Conservation (phyloP, 148 eudicot genomes). For the Fagopyrum tataricum region DNA sequence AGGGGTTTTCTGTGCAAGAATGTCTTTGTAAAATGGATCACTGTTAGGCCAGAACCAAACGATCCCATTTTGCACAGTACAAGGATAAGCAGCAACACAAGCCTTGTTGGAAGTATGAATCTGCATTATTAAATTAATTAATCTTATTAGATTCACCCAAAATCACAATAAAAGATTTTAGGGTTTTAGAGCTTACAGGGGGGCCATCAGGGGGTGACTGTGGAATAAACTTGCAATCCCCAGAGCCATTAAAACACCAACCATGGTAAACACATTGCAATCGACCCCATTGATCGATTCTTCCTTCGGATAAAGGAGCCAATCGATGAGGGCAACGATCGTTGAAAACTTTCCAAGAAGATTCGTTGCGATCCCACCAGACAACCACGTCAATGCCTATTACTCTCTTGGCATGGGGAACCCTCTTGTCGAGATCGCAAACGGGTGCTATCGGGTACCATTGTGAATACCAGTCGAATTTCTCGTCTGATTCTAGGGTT, state of each 20-base stretch:
- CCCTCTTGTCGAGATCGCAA: conserved; percentile 69
- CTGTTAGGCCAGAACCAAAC: conserved; percentile 86
- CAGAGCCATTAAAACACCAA: conserved; percentile 71
- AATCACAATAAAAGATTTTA: not conserved
- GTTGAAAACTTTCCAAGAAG: conserved; percentile 66
- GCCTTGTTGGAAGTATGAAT: conserved; percentile 64
- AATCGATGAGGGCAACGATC: conserved; percentile 76
- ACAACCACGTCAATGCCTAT: conserved; percentile 64
- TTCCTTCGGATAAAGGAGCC: conserved; percentile 77
- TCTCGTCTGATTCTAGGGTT: conserved; percentile 17
- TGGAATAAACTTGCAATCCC: conserved; percentile 65
- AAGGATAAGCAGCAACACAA: conserved; percentile 66
- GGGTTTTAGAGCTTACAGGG: conserved; percentile 27
- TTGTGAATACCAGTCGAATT: conserved; percentile 63
- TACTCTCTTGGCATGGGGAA: conserved; percentile 57
- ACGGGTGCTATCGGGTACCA: conserved; percentile 69
- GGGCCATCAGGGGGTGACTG: conserved; percentile 74
- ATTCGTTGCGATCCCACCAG: conserved; percentile 70
- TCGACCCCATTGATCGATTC: conserved; percentile 80
- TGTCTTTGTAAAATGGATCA: conserved; percentile 47
- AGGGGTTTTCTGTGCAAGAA: conserved; percentile 42
- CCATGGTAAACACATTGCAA: conserved; percentile 88
- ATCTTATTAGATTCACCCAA: not conserved
- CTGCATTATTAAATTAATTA: conserved; percentile 24
- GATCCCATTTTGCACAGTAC: conserved; percentile 61